Evolutionary conservation across 2,329 filamentous ascomycete genomes (phyloP).

Genomic region (Fusarium vanettenii): DNA sequence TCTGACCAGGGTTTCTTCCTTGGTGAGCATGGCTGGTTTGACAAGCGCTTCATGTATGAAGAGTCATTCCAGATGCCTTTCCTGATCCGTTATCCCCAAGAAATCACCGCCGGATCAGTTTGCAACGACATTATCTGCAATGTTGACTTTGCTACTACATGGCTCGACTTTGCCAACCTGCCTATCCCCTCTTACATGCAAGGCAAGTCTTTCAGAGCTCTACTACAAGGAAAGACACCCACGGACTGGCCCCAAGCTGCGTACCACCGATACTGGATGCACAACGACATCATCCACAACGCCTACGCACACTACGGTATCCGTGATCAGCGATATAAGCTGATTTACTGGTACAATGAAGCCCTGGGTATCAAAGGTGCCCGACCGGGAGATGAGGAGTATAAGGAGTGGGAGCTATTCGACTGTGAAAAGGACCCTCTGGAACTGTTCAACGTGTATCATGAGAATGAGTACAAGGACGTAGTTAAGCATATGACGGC

Average conservation of each 20-base stretch:
- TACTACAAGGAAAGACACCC: slow-evolving; percentile 54
- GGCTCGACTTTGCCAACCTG: slow-evolving; percentile 58
- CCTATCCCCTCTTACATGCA: slow-evolving; percentile 62
- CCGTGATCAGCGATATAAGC: slow-evolving; percentile 62
- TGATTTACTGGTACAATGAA: slow-evolving; percentile 68
- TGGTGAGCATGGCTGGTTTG: slow-evolving; percentile 68
- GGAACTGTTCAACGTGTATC: slow-evolving; percentile 60
- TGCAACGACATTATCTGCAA: slow-evolving; percentile 64
- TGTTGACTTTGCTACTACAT: slow-evolving; percentile 65
- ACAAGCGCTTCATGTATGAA: slow-evolving; percentile 69
- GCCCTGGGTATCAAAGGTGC: slow-evolving; percentile 58
- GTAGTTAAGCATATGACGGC: slow-evolving; percentile 55
- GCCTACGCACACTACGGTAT: slow-evolving; percentile 65
- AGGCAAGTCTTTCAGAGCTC: slow-evolving; percentile 55
- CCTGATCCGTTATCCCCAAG: slow-evolving; percentile 57
- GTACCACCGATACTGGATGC: slow-evolving; percentile 68
- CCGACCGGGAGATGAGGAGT: slow-evolving; percentile 52
- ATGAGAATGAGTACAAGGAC: slow-evolving; percentile 50
- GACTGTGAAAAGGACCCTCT: slow-evolving; percentile 62
- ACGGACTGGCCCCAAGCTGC: slow-evolving; percentile 62
- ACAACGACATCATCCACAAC: slow-evolving; percentile 63
- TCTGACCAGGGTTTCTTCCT: slow-evolving; percentile 68
- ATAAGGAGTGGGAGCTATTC: slow-evolving; percentile 66
- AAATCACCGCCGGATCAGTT: slow-evolving; percentile 52
- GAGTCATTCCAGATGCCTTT: slow-evolving; percentile 68